Evolutionary conservation across 805 yeast species (phyloP), one percentile per base, ranked within the genome.

Genomic region (Ogataea pini): DNA sequence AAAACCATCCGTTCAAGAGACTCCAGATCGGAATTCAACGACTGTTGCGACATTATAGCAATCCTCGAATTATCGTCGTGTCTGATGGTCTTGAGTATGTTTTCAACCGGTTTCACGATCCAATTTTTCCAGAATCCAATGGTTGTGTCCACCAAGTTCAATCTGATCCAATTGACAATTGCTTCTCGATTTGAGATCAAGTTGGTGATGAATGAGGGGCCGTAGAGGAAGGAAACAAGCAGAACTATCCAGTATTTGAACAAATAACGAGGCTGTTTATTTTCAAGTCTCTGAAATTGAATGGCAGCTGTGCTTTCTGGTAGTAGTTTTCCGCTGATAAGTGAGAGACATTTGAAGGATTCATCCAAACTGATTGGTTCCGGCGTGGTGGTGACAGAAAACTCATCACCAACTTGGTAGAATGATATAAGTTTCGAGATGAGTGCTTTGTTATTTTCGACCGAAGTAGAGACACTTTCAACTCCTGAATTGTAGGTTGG

Each of bases 1-100:
- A 83, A 71, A 2, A 89, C 89, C 99, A 92, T 92, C 48, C 97
- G 68, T 60, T 89, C 90, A 44, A 92, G 73, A 1, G 96, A 86
- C 39, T 82, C 80, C 55, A 89, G 70, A 58, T 91, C 97, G 0
- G 94, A 80, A 31, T 78, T 76, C 14, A 94, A 72, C 1, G 96
- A 85, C 46, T 86, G 85, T 62, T 86, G 85, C 3, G 92, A 82
- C 68, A 88, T 82, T 18, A 90, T 78, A 0, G 96, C 86, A 37
- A 90, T 79, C 49, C 83, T 79, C 1, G 85, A 79, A 31, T 75
- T 72, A 13, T 86, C 85, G 62, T 91, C 97, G 64, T 88, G 94
- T 44, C 94, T 76, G n/a, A 92, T 83, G 0, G 96, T 89, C 40
- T 80, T 76, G 55, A 89, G 69, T 54, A 92, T 83, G 57, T 86